Percentiles rank a stretch among this genome's conserved stretches.
Evolutionary conservation across 2,329 filamentous ascomycete species (phyloP).

Genomic region (Colletotrichum sp.): DNA sequence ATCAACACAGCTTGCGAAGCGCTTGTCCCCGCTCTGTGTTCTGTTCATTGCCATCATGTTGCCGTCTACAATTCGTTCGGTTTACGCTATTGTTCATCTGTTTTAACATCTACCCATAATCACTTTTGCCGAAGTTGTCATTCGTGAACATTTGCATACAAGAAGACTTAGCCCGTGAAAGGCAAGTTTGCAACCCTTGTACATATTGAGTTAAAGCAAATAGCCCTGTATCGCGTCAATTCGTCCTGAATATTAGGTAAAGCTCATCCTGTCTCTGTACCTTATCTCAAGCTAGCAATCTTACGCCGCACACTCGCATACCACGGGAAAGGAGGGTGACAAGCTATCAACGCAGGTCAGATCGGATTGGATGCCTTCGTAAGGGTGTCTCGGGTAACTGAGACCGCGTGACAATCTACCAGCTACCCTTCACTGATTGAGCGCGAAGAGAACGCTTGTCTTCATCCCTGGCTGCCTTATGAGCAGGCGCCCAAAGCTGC

Average conservation of each 20-base stretch:
- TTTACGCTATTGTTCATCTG: neutral
- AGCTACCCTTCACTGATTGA: neutral
- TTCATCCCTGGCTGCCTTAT: neutral
- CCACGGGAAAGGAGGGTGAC: neutral
- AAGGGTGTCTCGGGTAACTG: constrained; percentile 6
- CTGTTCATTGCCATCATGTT: neutral
- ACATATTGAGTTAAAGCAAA: neutral
- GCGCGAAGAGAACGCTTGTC: neutral
- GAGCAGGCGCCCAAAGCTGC: neutral
- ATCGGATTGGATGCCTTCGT: neutral
- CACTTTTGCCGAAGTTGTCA: neutral
- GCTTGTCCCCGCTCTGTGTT: neutral
- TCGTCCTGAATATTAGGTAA: neutral
- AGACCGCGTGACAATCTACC: constrained; percentile 4
- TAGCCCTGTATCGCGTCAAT: neutral
- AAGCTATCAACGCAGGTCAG: neutral
- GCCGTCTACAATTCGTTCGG: neutral
- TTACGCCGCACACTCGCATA: constrained; percentile 1
- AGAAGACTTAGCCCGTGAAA: neutral
- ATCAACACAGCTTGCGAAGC: neutral
- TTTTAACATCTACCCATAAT: neutral
- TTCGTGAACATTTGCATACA: neutral
- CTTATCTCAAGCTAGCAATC: constrained; percentile 5
- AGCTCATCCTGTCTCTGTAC: neutral
- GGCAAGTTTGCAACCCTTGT: neutral